phyloP scores from a whole-genome alignment of 345 rosid species.

The Stellera chamaejasme region DNA sequence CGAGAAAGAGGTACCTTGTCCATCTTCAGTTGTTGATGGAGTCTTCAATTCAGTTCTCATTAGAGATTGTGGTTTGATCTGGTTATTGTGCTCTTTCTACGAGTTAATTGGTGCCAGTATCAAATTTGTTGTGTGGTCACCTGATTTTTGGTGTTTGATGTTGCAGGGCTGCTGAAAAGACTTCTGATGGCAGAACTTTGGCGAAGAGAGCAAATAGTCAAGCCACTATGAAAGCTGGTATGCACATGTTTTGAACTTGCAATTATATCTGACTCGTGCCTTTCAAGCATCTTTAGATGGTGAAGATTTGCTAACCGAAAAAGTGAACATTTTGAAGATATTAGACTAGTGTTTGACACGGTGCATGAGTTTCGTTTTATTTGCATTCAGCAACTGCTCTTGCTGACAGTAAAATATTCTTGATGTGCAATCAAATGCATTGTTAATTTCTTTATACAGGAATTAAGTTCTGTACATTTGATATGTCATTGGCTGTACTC shows the following conservation, averaged over 20 bases:
- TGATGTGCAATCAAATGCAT: no score
- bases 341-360: no score
- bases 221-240: constrained; percentile 39
- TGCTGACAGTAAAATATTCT: no score
- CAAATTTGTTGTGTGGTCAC: neutral
- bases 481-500: no score
- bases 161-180: constrained; percentile 61
- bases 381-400: no score
- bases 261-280: neutral
- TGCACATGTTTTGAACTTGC: constrained; percentile 5
- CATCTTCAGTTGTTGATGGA: neutral
- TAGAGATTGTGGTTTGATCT: no score
- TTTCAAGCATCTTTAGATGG: neutral
- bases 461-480: no score
- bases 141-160: constrained; percentile 3
- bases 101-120: neutral
- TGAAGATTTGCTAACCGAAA: no score
- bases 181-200: constrained; percentile 42
- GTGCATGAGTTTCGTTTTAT: no score
- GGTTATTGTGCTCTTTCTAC: neutral
- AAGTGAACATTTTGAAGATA: no score
- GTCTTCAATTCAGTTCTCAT: no score
- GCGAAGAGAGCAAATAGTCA: constrained; percentile 58
- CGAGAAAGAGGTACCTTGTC: constrained; percentile 60
- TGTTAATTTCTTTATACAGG: no score